Evolutionary conservation across 2,329 filamentous ascomycete genomes (phyloP), one percentile per base, ranked within the genome.

Genomic region (Juglanconis oblonga): DNA sequence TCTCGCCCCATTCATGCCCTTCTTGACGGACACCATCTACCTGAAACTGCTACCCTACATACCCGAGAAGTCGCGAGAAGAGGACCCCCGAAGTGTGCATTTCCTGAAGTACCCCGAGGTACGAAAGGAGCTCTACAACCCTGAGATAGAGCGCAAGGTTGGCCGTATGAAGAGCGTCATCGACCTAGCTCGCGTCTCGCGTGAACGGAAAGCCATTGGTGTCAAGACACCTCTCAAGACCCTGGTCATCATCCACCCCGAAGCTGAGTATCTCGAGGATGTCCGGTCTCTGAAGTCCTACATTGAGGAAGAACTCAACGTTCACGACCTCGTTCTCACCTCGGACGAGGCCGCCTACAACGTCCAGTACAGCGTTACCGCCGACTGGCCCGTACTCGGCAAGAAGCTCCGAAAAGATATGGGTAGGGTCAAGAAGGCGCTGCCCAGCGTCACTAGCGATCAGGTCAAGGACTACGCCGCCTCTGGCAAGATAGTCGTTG

Each of bases 371-470:
- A 92, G 90, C 63, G 91, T 94, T 14, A 86, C 85, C 44, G 93
- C 92, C 7, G 95, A 99, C 74, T 97, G 95, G 89, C 92, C 95
- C 13, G 89, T 91, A 2, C 82, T 99, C 14, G 95, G 95, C 65
- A 97, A 97, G 84, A 98, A 98, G 79, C 83, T 98, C 67, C 96
- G 96, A 82, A 97, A 97, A 77, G 93, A 97, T 69, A 91, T 92
- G 65, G 86, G 87, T 65, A 91, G 89, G 72, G 92, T 98, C 67
- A 96, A 96, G 81, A 96, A 94, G 77, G 92, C 91, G 2, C 79
- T 99, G 50, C 93, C 93, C 5, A 81, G 77, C 44, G 79, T 99
- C 52, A 90, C 84, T 24, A 93, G 88, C 66, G 86, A 91, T 10
- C 85, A 97, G 66, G 92, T 97, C 62, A 91, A 93, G 72, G 78